Base-by-base conservation (phyloP, 2,329 filamentous ascomycete species). In the Zasmidium cellare region DNA sequence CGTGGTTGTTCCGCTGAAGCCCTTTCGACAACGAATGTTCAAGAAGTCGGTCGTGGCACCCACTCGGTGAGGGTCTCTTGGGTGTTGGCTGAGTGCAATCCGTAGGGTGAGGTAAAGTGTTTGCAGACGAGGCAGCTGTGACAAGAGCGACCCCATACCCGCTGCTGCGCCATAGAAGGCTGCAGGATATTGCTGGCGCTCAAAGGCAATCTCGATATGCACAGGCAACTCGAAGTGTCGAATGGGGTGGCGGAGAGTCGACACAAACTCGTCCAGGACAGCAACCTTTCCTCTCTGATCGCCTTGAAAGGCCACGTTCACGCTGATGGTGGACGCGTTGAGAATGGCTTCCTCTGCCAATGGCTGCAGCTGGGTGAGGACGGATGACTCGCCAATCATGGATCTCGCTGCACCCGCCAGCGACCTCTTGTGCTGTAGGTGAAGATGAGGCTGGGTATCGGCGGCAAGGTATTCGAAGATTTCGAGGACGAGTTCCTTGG, bases 1-100 rank as follows among this genome's bases (percentile, higher is more conserved):
- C 3, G 59, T 62, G 23, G 53, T 59, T 16, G 53, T 54, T 14
- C 54, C 56, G 38, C 53, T 59, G 38, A 59, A 62, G 24, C 59
- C 59, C 47, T 62, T 59, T 7, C 59, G 51, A 22, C 59, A 62
- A 7, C 24, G 3, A 3, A 9, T 14, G 35, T n/a, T 52, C 18
- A 44, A 16, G 19, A 52, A 38, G 11, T 20, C 22, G 19, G 12
- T 53, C 46, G 45, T 58, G 49, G n/a, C 57, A 47, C 19, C 53
- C 7, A 50, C 53, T 11, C 53, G 45, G 44, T 49, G 51, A 14
- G 53, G 56, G 23, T 59, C 56, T 54, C 59, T 55, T 9, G 51
- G 59, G n/a, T 53, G 53, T n/a, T 46, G 46, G 2, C 46, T 57
- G 2, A 62, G 45, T 6, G 56, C 51, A 28, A 62, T 62, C 18